These are phyloP conservation scores for Candida maesae DNA, from an alignment of 805 yeast species.

Conservation along the genomic window DNA sequence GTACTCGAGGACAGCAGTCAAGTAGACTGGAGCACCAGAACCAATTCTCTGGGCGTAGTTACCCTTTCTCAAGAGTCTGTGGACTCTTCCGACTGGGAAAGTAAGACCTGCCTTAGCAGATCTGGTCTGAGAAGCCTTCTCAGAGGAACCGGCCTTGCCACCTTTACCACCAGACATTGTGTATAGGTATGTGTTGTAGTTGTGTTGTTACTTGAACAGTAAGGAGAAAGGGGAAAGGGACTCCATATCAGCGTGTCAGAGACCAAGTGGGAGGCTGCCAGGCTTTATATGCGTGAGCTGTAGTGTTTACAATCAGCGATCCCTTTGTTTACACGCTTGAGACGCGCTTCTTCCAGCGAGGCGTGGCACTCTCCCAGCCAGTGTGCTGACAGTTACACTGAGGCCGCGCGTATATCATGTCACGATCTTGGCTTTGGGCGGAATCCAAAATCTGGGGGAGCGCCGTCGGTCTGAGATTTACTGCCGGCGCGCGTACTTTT, in stretches of 20 bases:
- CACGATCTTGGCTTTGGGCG: neutral
- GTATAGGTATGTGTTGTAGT: constrained; percentile 12
- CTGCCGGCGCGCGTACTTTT: neutral
- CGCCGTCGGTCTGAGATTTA: no score
- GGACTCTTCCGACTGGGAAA: constrained; percentile 99
- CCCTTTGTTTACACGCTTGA: neutral
- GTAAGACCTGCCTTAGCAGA: constrained; percentile 98
- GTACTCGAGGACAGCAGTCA: constrained; percentile 95
- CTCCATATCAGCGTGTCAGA: neutral
- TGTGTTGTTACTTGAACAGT: constrained; percentile 9
- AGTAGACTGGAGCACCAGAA: constrained; percentile 98
- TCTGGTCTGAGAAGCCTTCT: constrained; percentile 96
- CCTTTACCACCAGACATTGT: constrained; percentile 67
- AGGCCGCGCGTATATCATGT: neutral
- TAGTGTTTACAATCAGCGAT: neutral
- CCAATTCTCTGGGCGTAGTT: constrained; percentile 98
- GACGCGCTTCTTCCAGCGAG: neutral
- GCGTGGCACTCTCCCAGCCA: neutral
- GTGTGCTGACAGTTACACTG: neutral
- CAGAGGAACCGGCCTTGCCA: constrained; percentile 93
- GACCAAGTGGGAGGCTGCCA: neutral
- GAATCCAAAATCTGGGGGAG: no score
- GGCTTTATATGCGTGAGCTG: constrained; percentile 2
- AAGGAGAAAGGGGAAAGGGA: neutral
- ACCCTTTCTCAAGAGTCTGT: constrained; percentile 94